Base-by-base conservation (phyloP, 129 eudicot species). In the Deinandra increscens region DNA sequence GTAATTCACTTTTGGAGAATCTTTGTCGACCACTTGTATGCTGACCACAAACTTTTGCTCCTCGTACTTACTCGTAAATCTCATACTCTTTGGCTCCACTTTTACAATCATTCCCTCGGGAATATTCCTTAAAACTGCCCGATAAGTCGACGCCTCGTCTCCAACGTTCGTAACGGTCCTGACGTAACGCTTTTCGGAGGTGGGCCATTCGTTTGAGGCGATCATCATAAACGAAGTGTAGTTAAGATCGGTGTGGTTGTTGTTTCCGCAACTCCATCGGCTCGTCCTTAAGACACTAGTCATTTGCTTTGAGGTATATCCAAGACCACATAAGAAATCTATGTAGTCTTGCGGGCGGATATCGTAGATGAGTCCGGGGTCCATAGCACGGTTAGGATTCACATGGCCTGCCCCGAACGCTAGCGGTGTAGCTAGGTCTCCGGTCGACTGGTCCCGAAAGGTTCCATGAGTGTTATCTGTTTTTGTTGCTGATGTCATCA, bases 401-500 rank as follows among this genome's bases (percentile, higher is more conserved):
- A 83, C 64, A 5, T 72, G 84, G 19, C 84, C 87, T 2, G 87
- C 72, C 7, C 85, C 83, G 5, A 72, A 72, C 1, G 60, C 72
- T 20, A 80, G 63, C 3, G 85, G 88, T 1, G 81, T 79, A 22
- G 87, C 75, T 0, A 13, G 2, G 4, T 9, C 10, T 2, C 71
- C 67, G 1, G 15, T 51, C 74, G 42, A 19, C 18, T 76, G 81
- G 56, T 81, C 75, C 59, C 4, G 9, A 50, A 76, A 56, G 14
- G 59, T 8, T 22, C 13, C 26, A 12, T 13, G 60, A 0, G 73
- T 59, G 31, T 86, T 82, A 48, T 82, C 87, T 0, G 26, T 44
- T 5, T 69, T 53, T 20, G 26, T 69, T 49, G 91, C 87, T 0
- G 87, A 77, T 7, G 87, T 85, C 78, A 86, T 80, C 55, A 86